Conservation (phyloP, 192 early-diverging fungal genomes). For the Coemansia sp. region DNA sequence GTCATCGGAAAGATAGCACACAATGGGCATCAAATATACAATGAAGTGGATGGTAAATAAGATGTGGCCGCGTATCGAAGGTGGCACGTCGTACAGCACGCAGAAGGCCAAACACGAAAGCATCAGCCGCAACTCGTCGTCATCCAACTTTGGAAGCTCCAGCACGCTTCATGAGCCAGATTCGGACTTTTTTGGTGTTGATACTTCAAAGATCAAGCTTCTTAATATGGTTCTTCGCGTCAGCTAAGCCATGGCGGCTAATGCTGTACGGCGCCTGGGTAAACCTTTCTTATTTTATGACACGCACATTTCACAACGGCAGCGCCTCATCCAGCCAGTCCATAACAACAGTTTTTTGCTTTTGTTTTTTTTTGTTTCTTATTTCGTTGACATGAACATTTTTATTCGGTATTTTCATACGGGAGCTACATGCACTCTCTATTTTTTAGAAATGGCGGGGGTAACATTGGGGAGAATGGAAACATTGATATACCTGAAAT, state of each 20-base stretch:
- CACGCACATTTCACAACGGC: conserved; percentile 4
- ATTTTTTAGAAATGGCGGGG: not conserved
- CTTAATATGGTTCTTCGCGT: conserved; percentile 54
- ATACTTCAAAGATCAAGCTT: conserved; percentile 41
- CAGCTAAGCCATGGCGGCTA: conserved; percentile 22
- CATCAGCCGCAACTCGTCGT: conserved; percentile 47
- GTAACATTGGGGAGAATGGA: not conserved
- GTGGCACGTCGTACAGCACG: conserved; percentile 34
- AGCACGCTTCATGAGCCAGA: conserved; percentile 38
- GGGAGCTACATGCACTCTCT: not conserved
- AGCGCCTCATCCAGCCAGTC: not conserved
- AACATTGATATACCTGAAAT: not conserved
- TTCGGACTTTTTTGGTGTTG: conserved; percentile 42
- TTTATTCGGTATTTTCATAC: not conserved
- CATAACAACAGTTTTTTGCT: not conserved
- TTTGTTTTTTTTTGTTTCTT: conserved; percentile 1
- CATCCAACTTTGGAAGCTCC: conserved; percentile 30
- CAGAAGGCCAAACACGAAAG: conserved; percentile 36
- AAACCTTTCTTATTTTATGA: conserved; percentile 15
- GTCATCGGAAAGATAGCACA: not conserved
- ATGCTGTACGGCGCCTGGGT: conserved; percentile 14
- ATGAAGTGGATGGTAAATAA: conserved; percentile 56
- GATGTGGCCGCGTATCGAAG: conserved; percentile 54
- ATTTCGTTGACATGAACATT: not conserved
- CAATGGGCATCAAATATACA: conserved; percentile 53